Conservation (phyloP, 2,329 filamentous ascomycete genomes). For the Dactylellina parvicollis region DNA sequence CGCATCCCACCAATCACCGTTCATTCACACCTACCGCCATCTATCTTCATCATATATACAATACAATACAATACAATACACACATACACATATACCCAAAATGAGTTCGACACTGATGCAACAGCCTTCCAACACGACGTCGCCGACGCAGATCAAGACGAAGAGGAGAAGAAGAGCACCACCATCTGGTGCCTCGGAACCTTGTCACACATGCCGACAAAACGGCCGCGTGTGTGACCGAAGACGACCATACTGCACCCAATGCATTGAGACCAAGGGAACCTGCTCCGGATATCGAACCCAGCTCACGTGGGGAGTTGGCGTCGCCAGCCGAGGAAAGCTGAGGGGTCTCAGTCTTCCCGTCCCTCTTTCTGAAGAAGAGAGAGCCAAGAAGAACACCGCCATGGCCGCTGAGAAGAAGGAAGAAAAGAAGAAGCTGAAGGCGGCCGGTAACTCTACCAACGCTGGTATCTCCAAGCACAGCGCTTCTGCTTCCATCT, state of each 20-base stretch:
- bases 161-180: constrained; percentile 87
- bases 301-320: constrained; percentile 94
- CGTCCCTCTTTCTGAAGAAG: constrained; percentile 52
- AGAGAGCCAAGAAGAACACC: constrained; percentile 52
- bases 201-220: constrained; percentile 93
- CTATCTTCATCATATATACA: neutral
- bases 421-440: constrained; percentile 53
- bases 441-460: constrained; percentile 48
- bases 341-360: constrained; percentile 85
- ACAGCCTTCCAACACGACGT: constrained; percentile 54
- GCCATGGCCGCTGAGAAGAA: constrained; percentile 54
- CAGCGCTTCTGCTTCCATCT: constrained; percentile 53
- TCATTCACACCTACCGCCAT: constrained; percentile 22
- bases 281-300: constrained; percentile 98
- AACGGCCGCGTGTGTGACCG: constrained; percentile 87
- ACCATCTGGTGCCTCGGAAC: constrained; percentile 86
- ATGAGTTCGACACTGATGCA: constrained; percentile 58
- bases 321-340: constrained; percentile 94
- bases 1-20: constrained; percentile 42
- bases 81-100: constrained; percentile 48
- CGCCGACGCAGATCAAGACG: constrained; percentile 56
- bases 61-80: neutral
- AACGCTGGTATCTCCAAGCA: constrained; percentile 51
- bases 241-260: constrained; percentile 90
- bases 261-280: constrained; percentile 88